Conservation (phyloP, 257 asterid genomes). For the Plectranthus barbatus region DNA sequence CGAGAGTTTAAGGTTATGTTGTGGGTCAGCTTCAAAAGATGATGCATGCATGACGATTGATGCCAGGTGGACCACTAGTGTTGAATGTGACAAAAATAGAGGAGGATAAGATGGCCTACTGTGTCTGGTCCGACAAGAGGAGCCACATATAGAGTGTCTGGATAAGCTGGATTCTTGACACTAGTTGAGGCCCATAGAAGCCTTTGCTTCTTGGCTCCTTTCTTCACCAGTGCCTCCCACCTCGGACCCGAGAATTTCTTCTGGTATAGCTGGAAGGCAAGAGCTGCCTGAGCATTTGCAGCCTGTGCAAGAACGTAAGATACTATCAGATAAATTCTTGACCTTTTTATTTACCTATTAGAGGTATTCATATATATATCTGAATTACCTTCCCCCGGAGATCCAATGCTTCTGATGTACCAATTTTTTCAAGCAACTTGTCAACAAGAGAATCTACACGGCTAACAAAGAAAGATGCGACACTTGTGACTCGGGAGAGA, state of each 20-base stretch:
- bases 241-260: constrained; percentile 97
- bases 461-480: constrained; percentile 95
- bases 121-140: constrained; percentile 99
- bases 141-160: constrained; percentile 96
- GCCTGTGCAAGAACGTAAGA: constrained; percentile 43
- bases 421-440: constrained; percentile 93
- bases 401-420: constrained; percentile 90
- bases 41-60: too few species aligned
- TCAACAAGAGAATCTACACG: constrained; percentile 95
- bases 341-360: background rate
- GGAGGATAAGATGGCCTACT: constrained; percentile 43
- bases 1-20: background rate
- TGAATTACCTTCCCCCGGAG: constrained; percentile 87
- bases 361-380: background rate
- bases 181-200: constrained; percentile 99
- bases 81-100: constrained; percentile 11
- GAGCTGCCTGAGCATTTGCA: constrained; percentile 96
- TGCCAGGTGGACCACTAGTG: constrained; percentile 17
- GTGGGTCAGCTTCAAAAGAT: background rate
- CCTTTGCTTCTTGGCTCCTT: constrained; percentile 99
- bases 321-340: background rate
- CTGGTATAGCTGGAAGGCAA: constrained; percentile 89
- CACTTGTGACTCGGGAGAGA: constrained; percentile 92
- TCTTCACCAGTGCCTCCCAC: constrained; percentile 97
- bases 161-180: constrained; percentile 95